Base-by-base conservation (phyloP, 345 rosid species). In the Mallotus nudiflorus region DNA sequence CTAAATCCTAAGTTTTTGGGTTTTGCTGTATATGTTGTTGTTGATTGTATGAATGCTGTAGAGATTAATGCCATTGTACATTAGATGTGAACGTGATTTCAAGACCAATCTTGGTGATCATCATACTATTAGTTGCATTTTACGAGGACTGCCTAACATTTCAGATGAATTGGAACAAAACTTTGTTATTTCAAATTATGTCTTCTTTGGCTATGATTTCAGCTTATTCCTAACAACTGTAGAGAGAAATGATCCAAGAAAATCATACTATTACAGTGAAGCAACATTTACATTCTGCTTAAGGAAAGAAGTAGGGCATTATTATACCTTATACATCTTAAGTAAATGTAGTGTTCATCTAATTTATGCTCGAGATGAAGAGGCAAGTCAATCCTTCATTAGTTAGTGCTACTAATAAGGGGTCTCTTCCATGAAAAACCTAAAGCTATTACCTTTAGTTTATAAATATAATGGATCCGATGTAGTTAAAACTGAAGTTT, bases 11-110 rank as follows among this genome's bases (percentile, higher is more conserved):
- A 15, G 49, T 69, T 59, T 14, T 46, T 69, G 25, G 73, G 73
- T 25, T 69, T 69, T 20, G 65, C 73, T 59, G 19, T 59, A 2
- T 58, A 66, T 69, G 66, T 48, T 58, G 27, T 18, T 45, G 46
- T 69, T 12, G 73, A 31, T 45, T 50, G 54, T 50, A 50, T 1
- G 1, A 18, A 15, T 18, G 11, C n/a, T 16, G 2, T 18, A 15
- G 51, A 50, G 6, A 1, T 49, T 7, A 50, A 10, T n/a, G 54
- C 2, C 54, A 50, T 50, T 50, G n/a, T 50, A 50, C 19, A n/a
- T 50, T n/a, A 0, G 2, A 50, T 50, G 54, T 7, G 22, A 50
- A 3, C 19, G 54, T 24, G 19, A 50, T 50, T 50, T 50, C 24
- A 50, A 2, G 10, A 50, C 24, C 11, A n/a, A 50, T 18, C 54